A percentile compares a stretch with the other conserved stretches of the same genome.
phyloP scores from a whole-genome alignment of 2,329 filamentous ascomycete species.

The Camillea tinctor region DNA sequence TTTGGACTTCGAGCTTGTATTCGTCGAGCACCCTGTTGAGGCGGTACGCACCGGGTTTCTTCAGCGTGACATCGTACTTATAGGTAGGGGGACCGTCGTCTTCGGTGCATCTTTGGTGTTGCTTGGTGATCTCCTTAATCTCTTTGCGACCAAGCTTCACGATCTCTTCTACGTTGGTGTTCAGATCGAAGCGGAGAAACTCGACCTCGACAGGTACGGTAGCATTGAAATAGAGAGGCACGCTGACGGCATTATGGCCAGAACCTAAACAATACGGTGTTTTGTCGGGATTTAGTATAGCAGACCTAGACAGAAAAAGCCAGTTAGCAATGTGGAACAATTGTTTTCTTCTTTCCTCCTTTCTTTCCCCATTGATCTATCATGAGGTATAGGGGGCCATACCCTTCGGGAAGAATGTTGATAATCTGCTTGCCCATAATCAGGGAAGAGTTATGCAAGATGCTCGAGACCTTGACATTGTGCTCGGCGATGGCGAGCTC shows the following conservation, averaged over 20 bases:
- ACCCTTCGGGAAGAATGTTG: constrained; percentile 94
- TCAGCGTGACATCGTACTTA: constrained; percentile 70
- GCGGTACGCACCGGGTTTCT: constrained; percentile 84
- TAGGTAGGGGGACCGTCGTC: constrained; percentile 62
- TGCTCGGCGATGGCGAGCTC: constrained; percentile 93
- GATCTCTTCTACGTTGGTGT: constrained; percentile 75
- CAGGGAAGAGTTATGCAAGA: constrained; percentile 87
- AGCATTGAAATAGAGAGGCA: constrained; percentile 92
- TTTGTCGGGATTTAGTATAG: constrained; percentile 79
- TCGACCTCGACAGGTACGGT: constrained; percentile 88
- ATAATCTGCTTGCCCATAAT: constrained; percentile 97
- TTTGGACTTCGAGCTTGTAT: constrained; percentile 89
- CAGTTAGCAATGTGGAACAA: constrained; percentile 26
- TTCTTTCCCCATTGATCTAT: no score
- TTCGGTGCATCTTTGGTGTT: constrained; percentile 62
- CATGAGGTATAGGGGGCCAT: constrained; percentile 30
- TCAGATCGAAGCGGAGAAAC: constrained; percentile 80
- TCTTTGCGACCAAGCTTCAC: constrained; percentile 74
- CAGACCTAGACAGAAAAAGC: constrained; percentile 55
- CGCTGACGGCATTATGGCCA: constrained; percentile 56
- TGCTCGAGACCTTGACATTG: constrained; percentile 81
- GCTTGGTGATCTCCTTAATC: constrained; percentile 70
- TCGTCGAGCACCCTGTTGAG: constrained; percentile 85
- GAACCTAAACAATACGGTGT: constrained; percentile 78
- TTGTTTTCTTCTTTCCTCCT: neutral